A percentile compares a stretch with the other conserved stretches of the same genome.
These are phyloP conservation scores for Laetiporus sulphureus DNA, from an alignment of 1,284 basidiomycete genomes.

Conservation along the genomic window DNA sequence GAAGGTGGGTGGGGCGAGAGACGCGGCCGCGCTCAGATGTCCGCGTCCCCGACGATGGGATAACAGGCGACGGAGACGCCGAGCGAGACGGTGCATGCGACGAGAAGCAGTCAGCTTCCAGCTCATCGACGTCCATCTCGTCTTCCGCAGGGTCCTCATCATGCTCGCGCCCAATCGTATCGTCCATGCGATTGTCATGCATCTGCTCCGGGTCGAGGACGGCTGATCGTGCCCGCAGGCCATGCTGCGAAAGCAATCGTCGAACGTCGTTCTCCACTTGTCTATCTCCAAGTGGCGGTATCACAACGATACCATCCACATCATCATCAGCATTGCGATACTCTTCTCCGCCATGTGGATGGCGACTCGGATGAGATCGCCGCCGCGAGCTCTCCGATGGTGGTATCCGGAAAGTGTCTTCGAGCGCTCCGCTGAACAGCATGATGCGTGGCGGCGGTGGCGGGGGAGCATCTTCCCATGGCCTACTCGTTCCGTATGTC, in stretches of 20 bases:
- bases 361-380: conserved; percentile 10
- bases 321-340: conserved; percentile 24
- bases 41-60: conserved; percentile 15
- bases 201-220: conserved; percentile 11
- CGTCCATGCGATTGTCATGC: conserved; percentile 11
- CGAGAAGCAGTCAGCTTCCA: conserved; percentile 37
- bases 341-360: conserved; percentile 12
- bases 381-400: conserved; percentile 17
- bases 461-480: conserved; percentile 11
- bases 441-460: conserved; percentile 32
- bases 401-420: conserved; percentile 50
- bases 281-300: conserved; percentile 51
- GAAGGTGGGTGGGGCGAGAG: conserved; percentile 15
- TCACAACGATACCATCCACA: conserved; percentile 39
- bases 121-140: conserved; percentile 38
- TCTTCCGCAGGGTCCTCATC: conserved; percentile 20
- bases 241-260: conserved; percentile 45
- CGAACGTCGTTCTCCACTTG: conserved; percentile 55
- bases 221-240: conserved; percentile 18
- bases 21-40: conserved; percentile 15
- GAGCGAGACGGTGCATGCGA: conserved; percentile 41
- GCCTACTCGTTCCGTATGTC: conserved; percentile 11
- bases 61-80: conserved; percentile 34
- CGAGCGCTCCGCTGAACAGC: conserved; percentile 37
- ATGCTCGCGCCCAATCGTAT: conserved; percentile 27